Conservation (phyloP, 176 grass and related monocot species). For the Sorghum bicolor region DNA sequence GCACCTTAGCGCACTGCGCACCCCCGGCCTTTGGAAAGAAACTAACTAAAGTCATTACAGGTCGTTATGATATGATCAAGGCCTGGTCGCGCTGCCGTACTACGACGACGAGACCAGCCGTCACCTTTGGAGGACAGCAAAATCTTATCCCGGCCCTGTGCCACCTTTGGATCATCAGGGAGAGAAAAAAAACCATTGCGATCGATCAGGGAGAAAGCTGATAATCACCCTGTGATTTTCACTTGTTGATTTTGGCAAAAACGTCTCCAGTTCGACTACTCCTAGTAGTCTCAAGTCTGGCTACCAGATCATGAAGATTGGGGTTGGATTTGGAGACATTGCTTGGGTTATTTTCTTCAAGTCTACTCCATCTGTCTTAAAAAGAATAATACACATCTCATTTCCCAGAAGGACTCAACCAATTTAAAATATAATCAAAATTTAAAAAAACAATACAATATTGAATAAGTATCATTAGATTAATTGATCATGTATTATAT, state of each 20-base stretch:
- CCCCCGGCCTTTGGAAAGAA: neutral
- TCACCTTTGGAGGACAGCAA: too few species aligned
- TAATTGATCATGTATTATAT: too few species aligned
- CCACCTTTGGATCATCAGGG: neutral
- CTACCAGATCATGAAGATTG: neutral
- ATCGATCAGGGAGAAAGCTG: neutral
- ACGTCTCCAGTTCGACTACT: too few species aligned
- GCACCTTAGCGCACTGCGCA: neutral
- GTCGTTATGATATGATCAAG: neutral
- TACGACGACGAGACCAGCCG: neutral
- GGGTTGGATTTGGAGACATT: neutral
- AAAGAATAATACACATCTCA: neutral
- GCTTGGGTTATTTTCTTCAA: neutral
- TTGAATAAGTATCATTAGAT: too few species aligned
- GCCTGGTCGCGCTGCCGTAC: neutral
- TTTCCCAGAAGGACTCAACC: neutral
- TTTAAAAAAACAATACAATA: neutral
- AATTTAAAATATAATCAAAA: neutral
- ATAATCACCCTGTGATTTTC: neutral
- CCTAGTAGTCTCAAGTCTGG: neutral
- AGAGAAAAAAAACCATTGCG: too few species aligned
- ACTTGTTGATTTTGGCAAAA: neutral
- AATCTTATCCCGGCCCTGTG: too few species aligned
- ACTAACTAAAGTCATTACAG: neutral
- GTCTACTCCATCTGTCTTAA: neutral